phyloP scores from a whole-genome alignment of 352 stramenopile genomes.

The Labyrinthula sp. region DNA sequence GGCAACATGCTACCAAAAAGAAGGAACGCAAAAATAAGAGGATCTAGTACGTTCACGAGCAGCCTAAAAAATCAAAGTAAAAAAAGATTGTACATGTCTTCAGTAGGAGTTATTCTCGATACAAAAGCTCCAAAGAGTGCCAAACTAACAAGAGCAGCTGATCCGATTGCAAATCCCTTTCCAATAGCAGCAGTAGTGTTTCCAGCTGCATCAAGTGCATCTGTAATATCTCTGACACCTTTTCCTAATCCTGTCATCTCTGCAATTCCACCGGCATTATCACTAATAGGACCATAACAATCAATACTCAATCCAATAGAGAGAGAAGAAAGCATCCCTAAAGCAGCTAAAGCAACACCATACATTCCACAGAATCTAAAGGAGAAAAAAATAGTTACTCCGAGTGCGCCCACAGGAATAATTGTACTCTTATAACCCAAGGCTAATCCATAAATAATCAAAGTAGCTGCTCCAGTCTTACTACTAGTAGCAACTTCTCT shows the following conservation, averaged over 20 bases:
- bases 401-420: conserved; percentile 90
- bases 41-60: conserved; percentile 38
- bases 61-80: too few species aligned
- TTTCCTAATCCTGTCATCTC: conserved; percentile 92
- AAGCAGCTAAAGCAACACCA: conserved; percentile 76
- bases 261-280: conserved; percentile 96
- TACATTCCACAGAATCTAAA: conserved; percentile 93
- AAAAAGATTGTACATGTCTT: too few species aligned
- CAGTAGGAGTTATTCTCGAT: conserved; percentile 33
- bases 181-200: conserved; percentile 97
- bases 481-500: conserved; percentile 82
- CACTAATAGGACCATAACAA: conserved; percentile 94
- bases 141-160: conserved; percentile 88
- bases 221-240: conserved; percentile 91
- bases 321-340: conserved; percentile 95
- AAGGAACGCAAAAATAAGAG: conserved; percentile 90
- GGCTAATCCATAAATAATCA: conserved; percentile 98
- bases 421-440: conserved; percentile 97
- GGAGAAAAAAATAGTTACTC: conserved; percentile 81
- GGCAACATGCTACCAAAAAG: conserved; percentile 97
- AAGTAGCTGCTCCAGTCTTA: conserved; percentile 92
- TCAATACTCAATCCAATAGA: conserved; percentile 94
- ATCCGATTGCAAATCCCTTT: conserved; percentile 98
- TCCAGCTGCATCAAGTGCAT: conserved; percentile 91
- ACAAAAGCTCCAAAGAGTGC: conserved; percentile 94